Conservation (phyloP, 1,284 basidiomycete species). For the Ganoderma lucidum region DNA sequence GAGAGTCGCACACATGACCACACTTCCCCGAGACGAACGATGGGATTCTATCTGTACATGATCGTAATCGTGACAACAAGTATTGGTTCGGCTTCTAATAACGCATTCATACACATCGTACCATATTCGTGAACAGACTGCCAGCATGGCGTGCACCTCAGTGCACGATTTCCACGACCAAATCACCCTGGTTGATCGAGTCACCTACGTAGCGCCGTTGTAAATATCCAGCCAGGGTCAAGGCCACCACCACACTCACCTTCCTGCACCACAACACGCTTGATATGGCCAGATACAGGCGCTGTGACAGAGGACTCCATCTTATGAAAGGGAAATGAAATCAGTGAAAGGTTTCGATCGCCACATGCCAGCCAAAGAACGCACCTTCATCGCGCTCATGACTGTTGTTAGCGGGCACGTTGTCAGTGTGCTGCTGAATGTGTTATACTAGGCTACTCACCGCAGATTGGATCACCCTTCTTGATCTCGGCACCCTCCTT, state of each 20-base stretch:
- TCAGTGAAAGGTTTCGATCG: constrained; percentile 13
- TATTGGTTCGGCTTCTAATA: constrained; percentile 25
- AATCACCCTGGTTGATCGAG: constrained; percentile 89
- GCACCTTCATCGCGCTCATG: constrained; percentile 90
- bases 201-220: constrained; percentile 62
- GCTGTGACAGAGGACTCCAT: constrained; percentile 98
- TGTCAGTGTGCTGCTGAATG: constrained; percentile 20
- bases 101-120: constrained; percentile 35
- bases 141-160: constrained; percentile 39
- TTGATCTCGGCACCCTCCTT: constrained; percentile 97
- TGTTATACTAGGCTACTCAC: constrained; percentile 50
- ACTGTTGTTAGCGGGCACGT: constrained; percentile 52
- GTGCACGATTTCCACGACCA: constrained; percentile 86
- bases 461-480: constrained; percentile 94
- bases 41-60: constrained; percentile 20
- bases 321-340: constrained; percentile 60
- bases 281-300: constrained; percentile 94
- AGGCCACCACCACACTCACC: constrained; percentile 52
- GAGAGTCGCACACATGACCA: constrained; percentile 25
- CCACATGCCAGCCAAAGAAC: constrained; percentile 28
- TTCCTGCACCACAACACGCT: constrained; percentile 89
- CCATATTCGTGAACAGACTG: constrained; percentile 15
- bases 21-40: constrained; percentile 5
- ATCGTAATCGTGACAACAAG: constrained; percentile 25
- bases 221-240: constrained; percentile 23